These are phyloP conservation scores for Dendrostoma leiphaemia DNA, from an alignment of 2,329 filamentous ascomycete species.

Conservation along the genomic window DNA sequence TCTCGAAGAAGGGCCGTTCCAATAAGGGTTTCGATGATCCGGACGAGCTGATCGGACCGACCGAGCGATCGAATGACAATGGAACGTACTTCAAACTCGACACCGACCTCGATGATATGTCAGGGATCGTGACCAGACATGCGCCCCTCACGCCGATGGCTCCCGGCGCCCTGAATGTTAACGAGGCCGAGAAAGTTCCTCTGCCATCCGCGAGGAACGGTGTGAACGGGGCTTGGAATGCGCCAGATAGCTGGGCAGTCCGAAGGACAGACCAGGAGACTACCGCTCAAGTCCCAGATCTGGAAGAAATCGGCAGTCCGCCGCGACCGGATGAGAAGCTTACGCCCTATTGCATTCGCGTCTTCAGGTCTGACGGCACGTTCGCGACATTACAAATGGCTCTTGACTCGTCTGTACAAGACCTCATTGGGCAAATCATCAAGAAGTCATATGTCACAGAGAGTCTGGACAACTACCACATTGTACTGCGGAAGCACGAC, in stretches of 20 bases:
- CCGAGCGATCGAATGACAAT: slow-evolving; percentile 48
- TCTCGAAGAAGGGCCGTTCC: slow-evolving; percentile 54
- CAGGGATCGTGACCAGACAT: slow-evolving; percentile 77
- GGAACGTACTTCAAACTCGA: slow-evolving; percentile 74
- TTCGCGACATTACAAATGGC: slow-evolving; percentile 88
- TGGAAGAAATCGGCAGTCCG: slow-evolving; percentile 67
- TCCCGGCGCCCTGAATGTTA: slow-evolving; percentile 42
- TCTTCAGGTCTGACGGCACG: slow-evolving; percentile 90
- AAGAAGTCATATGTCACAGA: slow-evolving; percentile 94
- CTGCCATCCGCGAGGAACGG: slow-evolving; percentile 26
- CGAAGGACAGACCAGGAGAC: slow-evolving; percentile 69
- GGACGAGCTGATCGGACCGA: slow-evolving; percentile 60
- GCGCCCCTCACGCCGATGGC: slow-evolving; percentile 71
- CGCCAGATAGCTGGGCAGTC: slow-evolving; percentile 95
- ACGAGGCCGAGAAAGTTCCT: slow-evolving; percentile 41
- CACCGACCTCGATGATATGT: slow-evolving; percentile 86
- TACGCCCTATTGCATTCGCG: slow-evolving; percentile 83
- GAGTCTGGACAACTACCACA: slow-evolving; percentile 89
- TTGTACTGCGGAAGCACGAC: slow-evolving; percentile 91
- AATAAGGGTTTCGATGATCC: slow-evolving; percentile 47
- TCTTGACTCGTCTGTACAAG: slow-evolving; percentile 78
- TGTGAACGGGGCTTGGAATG: slow-evolving; percentile 73
- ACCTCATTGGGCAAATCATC: slow-evolving; percentile 85
- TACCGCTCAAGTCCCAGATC: slow-evolving; percentile 52
- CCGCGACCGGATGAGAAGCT: slow-evolving; percentile 71